Conservation (phyloP, 148 eudicot genomes). For the Amaranthus hypochondriacus region DNA sequence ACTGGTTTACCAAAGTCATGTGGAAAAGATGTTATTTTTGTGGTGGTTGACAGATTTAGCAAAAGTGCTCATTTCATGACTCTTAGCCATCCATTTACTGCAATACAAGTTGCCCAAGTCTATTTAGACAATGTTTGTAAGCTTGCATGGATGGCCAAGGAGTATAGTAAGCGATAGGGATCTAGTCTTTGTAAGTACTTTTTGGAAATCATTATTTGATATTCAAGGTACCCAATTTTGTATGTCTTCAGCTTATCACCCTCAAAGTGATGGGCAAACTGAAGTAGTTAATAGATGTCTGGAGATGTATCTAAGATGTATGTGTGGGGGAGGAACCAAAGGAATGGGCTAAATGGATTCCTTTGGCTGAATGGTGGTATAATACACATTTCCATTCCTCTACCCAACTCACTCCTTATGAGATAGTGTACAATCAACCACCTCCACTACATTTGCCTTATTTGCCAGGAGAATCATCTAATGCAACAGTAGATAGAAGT, state of each 20-base stretch:
- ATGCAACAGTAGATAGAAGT: too few relatives aligned
- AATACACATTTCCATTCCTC: not conserved
- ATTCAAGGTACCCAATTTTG: not conserved
- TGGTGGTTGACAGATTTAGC: not conserved
- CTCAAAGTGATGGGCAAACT: not conserved
- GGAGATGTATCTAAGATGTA: not conserved
- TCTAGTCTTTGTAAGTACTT: not conserved
- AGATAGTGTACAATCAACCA: too few relatives aligned
- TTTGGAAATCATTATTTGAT: not conserved
- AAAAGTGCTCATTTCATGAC: not conserved
- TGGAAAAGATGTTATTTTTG: not conserved
- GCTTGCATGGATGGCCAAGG: not conserved
- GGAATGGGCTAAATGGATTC: not conserved
- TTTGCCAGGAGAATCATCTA: too few relatives aligned
- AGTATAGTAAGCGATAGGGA: not conserved
- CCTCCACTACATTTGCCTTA: too few relatives aligned
- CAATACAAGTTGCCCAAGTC: not conserved
- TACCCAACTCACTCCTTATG: not conserved
- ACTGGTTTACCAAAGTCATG: too few relatives aligned
- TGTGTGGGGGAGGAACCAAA: not conserved
- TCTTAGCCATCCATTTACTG: not conserved
- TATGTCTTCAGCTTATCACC: not conserved
- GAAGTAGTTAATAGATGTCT: not conserved
- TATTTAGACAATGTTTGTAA: not conserved
- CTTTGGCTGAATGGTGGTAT: not conserved